Base-by-base conservation (phyloP, 768 basidiomycete species). In the Agrocybe chaxingu region DNA sequence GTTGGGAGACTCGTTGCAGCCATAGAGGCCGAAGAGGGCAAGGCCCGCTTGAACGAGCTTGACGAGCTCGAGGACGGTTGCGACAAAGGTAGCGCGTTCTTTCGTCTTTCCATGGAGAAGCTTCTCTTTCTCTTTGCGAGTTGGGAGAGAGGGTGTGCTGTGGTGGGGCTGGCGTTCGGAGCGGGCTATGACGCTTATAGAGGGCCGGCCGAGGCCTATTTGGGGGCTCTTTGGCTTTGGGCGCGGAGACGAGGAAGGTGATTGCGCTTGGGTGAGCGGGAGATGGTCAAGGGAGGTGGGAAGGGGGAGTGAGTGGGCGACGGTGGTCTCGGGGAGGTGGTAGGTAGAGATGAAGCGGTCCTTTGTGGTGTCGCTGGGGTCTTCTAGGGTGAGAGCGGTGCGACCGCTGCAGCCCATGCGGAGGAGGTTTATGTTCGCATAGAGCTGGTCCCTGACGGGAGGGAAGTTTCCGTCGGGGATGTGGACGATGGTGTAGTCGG, bases 321-420 rank as follows among this genome's bases (percentile, higher is more conserved):
- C 52, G 41, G 65, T 62, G 11, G 58, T 59, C 50, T 87, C 78
- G 30, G 70, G 66, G 42, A 92, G 70, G 56, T 78, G 77, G 62
- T 89, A 92, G 34, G 80, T 79, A 31, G 81, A 79, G 35, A 83
- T 77, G 70, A 92, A 92, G 37, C 89, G 82, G 51, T 89, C 86
- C 60, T 89, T 88, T 1, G 89, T 89, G 0, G 86, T 74, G 54
- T 92, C 87, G 55, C 87, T 91, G 8, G 89, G 85, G 56, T 88
- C 83, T 56, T 90, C 82, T 31, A 93, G 79, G 11, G 87, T 87
- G 43, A 93, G 72, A 0, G 87, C 90, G 16, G 66, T 73, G 38
- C 90, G 78, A n/a, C 88, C 87, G 45, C 84, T 84, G 61, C 86
- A 87, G 2, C 89, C 90, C 80, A 91, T 84, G n/a, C 91, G 80